These are phyloP conservation scores for Fusarium stilboides DNA, from an alignment of 2,329 filamentous ascomycete genomes.

Conservation along the genomic window DNA sequence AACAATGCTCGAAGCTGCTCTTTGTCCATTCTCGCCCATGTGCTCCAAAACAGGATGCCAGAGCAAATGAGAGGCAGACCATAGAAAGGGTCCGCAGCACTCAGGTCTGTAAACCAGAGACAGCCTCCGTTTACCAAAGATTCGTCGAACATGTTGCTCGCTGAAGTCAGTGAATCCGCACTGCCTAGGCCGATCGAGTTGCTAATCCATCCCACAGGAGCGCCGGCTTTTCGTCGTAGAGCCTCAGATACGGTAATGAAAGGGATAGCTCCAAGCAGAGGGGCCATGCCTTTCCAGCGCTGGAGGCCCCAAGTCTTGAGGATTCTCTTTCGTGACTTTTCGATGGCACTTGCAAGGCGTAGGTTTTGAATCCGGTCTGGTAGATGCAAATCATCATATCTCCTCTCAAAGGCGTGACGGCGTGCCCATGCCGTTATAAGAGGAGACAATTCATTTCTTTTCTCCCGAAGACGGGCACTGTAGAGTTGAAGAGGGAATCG, in stretches of 20 bases:
- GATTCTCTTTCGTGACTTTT: constrained; percentile 54
- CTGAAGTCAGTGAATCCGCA: constrained; percentile 40
- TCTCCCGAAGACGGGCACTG: constrained; percentile 52
- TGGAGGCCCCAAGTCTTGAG: constrained; percentile 61
- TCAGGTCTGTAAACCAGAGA: constrained; percentile 71
- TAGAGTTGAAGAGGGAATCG: constrained; percentile 65
- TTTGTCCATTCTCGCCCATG: constrained; percentile 51
- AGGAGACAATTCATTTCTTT: constrained; percentile 51
- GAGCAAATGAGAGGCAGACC: constrained; percentile 61
- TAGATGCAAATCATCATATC: constrained; percentile 16
- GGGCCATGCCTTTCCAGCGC: constrained; percentile 62
- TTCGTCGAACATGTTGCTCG: constrained; percentile 53
- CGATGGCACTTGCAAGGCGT: constrained; percentile 46
- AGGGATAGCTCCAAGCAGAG: constrained; percentile 61
- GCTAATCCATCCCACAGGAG: constrained; percentile 52
- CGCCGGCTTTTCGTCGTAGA: constrained; percentile 62
- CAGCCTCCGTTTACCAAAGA: constrained; percentile 65
- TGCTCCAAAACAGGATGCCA: constrained; percentile 49
- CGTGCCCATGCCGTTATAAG: constrained; percentile 54
- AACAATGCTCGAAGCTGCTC: constrained; percentile 51
- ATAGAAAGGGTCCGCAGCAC: constrained; percentile 65
- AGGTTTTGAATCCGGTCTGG: constrained; percentile 43
- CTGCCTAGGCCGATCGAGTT: constrained; percentile 51
- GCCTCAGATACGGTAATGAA: constrained; percentile 68
- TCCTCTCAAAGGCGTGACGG: constrained; percentile 42